Evolutionary conservation across 2,329 filamentous ascomycete species (phyloP).

Genomic region (Fusarium siculi): DNA sequence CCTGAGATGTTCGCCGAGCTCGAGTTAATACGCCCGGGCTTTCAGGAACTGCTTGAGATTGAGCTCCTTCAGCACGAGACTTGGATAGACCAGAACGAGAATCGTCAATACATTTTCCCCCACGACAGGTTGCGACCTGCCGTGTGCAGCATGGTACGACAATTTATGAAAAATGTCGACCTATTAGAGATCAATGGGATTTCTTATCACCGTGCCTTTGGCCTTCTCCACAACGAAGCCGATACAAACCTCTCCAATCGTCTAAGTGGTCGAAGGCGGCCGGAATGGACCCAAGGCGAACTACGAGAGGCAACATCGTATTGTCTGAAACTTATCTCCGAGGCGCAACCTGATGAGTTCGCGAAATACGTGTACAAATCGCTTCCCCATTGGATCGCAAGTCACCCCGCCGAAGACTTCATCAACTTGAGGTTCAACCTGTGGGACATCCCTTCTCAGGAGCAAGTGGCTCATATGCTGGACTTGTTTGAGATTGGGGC

Average conservation of each 20-base stretch:
- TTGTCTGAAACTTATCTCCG: neutral
- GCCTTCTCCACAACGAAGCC: fast-evolving
- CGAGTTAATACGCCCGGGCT: neutral
- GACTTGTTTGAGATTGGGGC: neutral
- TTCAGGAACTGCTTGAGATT: neutral
- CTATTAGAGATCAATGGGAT: fast-evolving
- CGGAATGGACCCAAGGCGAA: neutral
- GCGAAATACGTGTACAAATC: fast-evolving
- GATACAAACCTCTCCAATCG: too few species aligned
- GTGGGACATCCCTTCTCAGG: neutral
- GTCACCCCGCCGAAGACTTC: neutral
- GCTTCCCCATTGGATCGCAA: neutral
- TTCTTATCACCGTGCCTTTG: fast-evolving
- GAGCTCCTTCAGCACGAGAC: fast-evolving
- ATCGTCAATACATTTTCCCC: too few species aligned
- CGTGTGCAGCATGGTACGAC: neutral
- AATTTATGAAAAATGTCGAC: neutral
- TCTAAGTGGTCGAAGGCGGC: neutral
- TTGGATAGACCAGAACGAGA: too few species aligned
- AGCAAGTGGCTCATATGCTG: fast-evolving
- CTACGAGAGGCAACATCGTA: neutral
- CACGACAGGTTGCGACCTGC: too few species aligned
- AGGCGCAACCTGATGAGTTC: neutral
- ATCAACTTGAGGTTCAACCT: neutral
- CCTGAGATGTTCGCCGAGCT: neutral